phyloP scores from a whole-genome alignment of 2,329 filamentous ascomycete genomes.

The Fusarium dlaminii region DNA sequence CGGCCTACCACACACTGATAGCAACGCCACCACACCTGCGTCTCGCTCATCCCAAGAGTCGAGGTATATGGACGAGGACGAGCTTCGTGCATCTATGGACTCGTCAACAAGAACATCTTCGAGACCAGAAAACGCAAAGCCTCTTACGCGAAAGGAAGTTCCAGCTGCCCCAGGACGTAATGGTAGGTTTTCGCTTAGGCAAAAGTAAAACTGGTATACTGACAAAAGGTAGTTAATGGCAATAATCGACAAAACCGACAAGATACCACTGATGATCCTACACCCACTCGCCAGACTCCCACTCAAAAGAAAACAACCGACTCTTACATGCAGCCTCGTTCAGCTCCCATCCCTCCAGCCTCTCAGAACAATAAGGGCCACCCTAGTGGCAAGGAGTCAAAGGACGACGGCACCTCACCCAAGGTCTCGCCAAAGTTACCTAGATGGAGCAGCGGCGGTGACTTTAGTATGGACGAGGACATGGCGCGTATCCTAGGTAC shows the following conservation, averaged over 20 bases:
- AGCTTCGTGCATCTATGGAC: conserved; percentile 54
- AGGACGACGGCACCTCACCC: conserved; percentile 52
- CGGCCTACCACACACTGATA: conserved; percentile 47
- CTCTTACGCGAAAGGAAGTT: conserved; percentile 73
- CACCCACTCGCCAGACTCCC: conserved; percentile 35
- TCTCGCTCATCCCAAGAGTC: conserved; percentile 69
- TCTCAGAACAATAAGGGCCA: conserved; percentile 41
- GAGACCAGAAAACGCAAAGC: conserved; percentile 55
- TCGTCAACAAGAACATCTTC: conserved; percentile 53
- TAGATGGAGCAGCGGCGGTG: conserved; percentile 80
- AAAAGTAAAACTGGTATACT: background rate
- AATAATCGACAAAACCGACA: conserved; percentile 36
- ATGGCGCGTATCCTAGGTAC: conserved; percentile 87
- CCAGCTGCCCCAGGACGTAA: conserved; percentile 53
- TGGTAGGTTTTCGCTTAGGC: conserved; percentile 49
- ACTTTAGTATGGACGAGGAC: conserved; percentile 95
- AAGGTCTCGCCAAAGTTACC: conserved; percentile 74
- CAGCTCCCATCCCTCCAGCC: conserved; percentile 62
- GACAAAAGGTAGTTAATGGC: conserved; percentile 42
- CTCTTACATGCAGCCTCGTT: conserved; percentile 67
- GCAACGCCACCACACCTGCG: conserved; percentile 47
- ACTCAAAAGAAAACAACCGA: conserved; percentile 50
- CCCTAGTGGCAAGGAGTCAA: conserved; percentile 58
- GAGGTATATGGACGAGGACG: conserved; percentile 65
- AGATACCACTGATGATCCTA: conserved; percentile 36